A percentile compares a stretch with the other conserved stretches of the same genome.
These are phyloP conservation scores for Pythium dissotocum DNA, from an alignment of 352 stramenopile genomes.

Conservation along the genomic window DNA sequence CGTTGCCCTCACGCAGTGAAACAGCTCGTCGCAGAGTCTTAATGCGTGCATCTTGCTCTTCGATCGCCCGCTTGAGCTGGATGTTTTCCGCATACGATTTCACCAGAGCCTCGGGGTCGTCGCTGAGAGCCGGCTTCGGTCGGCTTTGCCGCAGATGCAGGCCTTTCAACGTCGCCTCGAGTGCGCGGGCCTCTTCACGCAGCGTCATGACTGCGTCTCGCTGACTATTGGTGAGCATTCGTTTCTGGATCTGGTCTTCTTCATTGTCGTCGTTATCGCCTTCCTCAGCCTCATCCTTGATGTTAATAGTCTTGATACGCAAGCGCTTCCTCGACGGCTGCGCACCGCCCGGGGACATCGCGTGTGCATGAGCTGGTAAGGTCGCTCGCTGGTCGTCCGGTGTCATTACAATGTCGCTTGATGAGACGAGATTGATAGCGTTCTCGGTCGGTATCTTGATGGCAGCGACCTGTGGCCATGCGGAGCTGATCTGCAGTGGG, in stretches of 20 bases:
- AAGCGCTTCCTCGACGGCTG: conserved; percentile 7
- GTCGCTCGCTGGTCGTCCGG: conserved; percentile 16
- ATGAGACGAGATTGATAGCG: not conserved
- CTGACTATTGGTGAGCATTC: conserved; percentile 17
- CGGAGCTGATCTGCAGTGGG: not conserved
- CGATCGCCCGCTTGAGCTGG: conserved; percentile 22
- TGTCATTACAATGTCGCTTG: not conserved
- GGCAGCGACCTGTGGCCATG: conserved; percentile 12
- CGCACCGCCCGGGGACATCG: conserved; percentile 5
- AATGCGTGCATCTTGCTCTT: conserved; percentile 21
- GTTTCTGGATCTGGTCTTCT: conserved; percentile 13
- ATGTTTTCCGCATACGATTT: conserved; percentile 25
- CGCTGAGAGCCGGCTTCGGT: conserved; percentile 13
- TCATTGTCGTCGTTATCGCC: conserved; percentile 10
- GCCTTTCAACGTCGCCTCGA: conserved; percentile 19
- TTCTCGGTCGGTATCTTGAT: conserved; percentile 17
- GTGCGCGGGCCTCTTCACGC: conserved; percentile 18
- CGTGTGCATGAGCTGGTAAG: not conserved
- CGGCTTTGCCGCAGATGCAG: conserved; percentile 18
- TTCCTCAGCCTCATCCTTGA: not conserved
- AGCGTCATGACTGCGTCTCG: conserved; percentile 15
- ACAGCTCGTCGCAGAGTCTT: conserved; percentile 16
- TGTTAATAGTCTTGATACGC: conserved; percentile 9
- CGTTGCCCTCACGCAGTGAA: conserved; percentile 2
- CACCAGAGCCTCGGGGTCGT: conserved; percentile 21